Evolutionary conservation across 768 basidiomycete species (phyloP).

Genomic region (Suillus americanus): DNA sequence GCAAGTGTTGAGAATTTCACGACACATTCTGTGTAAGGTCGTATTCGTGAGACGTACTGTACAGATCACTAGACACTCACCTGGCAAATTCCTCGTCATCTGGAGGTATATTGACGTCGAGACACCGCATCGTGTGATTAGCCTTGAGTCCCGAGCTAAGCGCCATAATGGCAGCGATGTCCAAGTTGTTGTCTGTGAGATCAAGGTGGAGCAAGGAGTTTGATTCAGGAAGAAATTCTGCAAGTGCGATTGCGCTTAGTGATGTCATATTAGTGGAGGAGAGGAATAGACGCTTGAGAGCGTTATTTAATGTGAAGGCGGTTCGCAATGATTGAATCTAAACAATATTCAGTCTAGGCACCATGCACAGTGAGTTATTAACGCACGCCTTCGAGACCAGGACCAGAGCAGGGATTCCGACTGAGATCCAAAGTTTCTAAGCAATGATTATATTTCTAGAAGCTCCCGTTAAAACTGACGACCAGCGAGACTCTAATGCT

Average conservation of each 20-base stretch:
- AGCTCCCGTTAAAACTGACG: neutral
- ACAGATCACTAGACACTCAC: conserved; percentile 19
- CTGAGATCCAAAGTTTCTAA: conserved; percentile 93
- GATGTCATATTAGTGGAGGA: conserved; percentile 79
- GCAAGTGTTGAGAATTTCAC: conserved; percentile 88
- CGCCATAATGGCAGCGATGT: conserved; percentile 91
- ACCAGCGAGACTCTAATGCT: conserved; percentile 21
- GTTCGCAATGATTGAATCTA: conserved; percentile 87
- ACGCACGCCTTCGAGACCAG: conserved; percentile 85
- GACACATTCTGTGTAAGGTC: conserved; percentile 58
- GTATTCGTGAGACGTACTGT: conserved; percentile 16
- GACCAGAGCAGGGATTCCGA: conserved; percentile 92
- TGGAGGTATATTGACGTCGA: conserved; percentile 91
- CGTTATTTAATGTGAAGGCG: conserved; percentile 88
- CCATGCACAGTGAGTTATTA: neutral
- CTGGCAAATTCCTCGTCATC: conserved; percentile 78
- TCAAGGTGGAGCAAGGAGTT: conserved; percentile 88
- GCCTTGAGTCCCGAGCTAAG: conserved; percentile 81
- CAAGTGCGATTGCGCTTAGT: conserved; percentile 88
- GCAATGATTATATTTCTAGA: conserved; percentile 89
- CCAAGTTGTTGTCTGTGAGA: conserved; percentile 78
- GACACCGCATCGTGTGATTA: conserved; percentile 85
- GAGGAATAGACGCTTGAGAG: conserved; percentile 90
- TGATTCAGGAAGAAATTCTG: conserved; percentile 94
- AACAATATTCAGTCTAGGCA: neutral